Evolutionary conservation across 2,329 filamentous ascomycete species (phyloP).

Genomic region (Aspergillus chevalieri): DNA sequence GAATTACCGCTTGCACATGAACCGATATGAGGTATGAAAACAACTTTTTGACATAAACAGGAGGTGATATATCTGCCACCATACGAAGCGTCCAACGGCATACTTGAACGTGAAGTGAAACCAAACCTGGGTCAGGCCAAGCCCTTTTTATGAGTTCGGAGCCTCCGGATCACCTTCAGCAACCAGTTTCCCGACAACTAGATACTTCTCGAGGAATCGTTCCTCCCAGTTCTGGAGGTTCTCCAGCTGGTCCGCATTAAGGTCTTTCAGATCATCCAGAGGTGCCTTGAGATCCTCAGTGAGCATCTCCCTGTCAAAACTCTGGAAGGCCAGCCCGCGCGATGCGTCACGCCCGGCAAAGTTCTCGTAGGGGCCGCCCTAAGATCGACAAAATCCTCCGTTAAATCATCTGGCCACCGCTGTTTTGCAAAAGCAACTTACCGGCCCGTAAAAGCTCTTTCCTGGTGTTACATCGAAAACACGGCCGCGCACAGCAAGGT

Average conservation of each 20-base stretch:
- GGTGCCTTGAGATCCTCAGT: conserved; percentile 83
- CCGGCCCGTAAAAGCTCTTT: conserved; percentile 88
- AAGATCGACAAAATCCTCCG: not conserved
- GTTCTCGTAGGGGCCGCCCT: conserved; percentile 86
- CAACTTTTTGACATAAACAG: too few relatives aligned
- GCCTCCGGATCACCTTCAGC: conserved; percentile 50
- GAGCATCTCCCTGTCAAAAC: conserved; percentile 92
- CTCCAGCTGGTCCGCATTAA: conserved; percentile 71
- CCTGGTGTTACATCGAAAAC: conserved; percentile 87
- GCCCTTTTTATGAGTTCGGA: conserved; percentile 16
- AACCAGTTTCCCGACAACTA: conserved; percentile 85
- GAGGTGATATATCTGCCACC: too few relatives aligned
- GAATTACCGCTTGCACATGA: too few relatives aligned
- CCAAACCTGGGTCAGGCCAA: not conserved
- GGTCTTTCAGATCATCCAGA: conserved; percentile 66
- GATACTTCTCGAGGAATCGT: conserved; percentile 86
- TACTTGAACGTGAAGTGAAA: too few relatives aligned
- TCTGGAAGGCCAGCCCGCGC: conserved; percentile 79
- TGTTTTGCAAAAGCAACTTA: conserved; percentile 16
- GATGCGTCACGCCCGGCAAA: conserved; percentile 91
- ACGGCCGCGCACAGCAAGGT: conserved; percentile 81
- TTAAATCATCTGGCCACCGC: not conserved
- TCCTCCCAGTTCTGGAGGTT: conserved; percentile 88
- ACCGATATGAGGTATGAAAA: too few relatives aligned
- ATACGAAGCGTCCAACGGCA: too few relatives aligned